Conservation (phyloP, 164 flowering plant species). For the Nymphaea colorata region DNA sequence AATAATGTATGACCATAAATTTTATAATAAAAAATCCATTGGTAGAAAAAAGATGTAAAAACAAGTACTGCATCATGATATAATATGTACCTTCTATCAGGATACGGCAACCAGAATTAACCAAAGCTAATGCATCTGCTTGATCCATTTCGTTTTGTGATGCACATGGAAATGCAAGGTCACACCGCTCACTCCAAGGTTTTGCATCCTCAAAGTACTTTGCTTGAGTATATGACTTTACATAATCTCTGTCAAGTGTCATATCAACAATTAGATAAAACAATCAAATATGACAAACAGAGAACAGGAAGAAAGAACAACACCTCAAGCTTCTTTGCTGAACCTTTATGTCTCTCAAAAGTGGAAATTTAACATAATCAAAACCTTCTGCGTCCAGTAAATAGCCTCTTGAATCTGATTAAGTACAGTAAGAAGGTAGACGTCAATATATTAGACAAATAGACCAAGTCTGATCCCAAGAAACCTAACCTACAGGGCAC, state of each 20-base stretch:
- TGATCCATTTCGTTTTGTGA: constrained; percentile 93
- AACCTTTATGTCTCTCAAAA: constrained; percentile 76
- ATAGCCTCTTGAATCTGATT: constrained; percentile 92
- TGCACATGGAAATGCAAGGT: constrained; percentile 96
- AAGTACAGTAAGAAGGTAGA: constrained; percentile 3
- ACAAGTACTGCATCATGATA: neutral
- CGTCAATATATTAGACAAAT: neutral
- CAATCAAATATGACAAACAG: neutral
- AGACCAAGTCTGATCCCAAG: neutral
- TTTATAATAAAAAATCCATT: neutral
- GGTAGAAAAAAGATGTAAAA: neutral
- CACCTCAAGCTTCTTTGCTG: constrained; percentile 91
- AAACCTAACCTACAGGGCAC: neutral
- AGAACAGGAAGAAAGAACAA: neutral
- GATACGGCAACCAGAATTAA: constrained; percentile 85
- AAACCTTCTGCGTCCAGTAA: constrained; percentile 98
- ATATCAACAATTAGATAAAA: too few relatives aligned
- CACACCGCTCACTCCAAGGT: constrained; percentile 98
- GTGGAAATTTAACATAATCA: constrained; percentile 74
- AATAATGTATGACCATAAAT: neutral
- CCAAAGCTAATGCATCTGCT: constrained; percentile 85
- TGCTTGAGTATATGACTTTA: constrained; percentile 86
- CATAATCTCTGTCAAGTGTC: constrained; percentile 65
- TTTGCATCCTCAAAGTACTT: constrained; percentile 92
- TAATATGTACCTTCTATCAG: constrained; percentile 71